Conservation (phyloP, 2,329 filamentous ascomycete species). For the Colletotrichum siamense region DNA sequence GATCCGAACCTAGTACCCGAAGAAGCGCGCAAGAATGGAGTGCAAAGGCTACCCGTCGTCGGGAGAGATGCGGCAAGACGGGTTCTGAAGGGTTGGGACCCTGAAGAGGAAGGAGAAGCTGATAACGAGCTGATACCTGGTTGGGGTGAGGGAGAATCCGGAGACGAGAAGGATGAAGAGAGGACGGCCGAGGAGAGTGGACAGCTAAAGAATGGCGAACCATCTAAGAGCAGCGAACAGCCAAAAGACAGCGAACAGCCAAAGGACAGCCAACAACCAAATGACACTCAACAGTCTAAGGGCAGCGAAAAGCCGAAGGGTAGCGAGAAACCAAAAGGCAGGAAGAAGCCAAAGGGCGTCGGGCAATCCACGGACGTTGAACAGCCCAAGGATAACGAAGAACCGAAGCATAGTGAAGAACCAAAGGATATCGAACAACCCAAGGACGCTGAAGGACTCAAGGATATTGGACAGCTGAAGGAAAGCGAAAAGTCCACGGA, state of each 20-base stretch:
- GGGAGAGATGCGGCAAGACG: conserved; percentile 43
- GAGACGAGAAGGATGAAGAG: neutral
- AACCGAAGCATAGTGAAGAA: neutral
- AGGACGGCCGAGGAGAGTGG: neutral
- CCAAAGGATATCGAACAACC: neutral
- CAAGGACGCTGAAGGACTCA: neutral
- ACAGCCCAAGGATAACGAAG: neutral
- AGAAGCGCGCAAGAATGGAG: conserved; percentile 35
- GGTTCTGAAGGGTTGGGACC: conserved; percentile 36
- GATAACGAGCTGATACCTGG: conserved; percentile 45
- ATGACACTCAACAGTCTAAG: neutral
- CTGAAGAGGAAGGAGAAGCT: conserved; percentile 45
- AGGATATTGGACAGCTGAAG: neutral
- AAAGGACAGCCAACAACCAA: neutral
- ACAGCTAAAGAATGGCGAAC: neutral
- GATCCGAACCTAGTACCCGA: conserved; percentile 43
- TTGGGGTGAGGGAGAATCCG: conserved; percentile 31
- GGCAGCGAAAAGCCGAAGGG: neutral
- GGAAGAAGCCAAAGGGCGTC: neutral
- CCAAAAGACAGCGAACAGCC: neutral
- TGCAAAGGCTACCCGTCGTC: conserved; percentile 43
- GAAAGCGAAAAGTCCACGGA: neutral
- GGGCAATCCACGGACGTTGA: neutral
- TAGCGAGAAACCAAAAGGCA: neutral
- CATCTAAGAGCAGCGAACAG: neutral